These are phyloP conservation scores for Rheum nobile DNA, from an alignment of 148 eudicot genomes.

Conservation along the genomic window DNA sequence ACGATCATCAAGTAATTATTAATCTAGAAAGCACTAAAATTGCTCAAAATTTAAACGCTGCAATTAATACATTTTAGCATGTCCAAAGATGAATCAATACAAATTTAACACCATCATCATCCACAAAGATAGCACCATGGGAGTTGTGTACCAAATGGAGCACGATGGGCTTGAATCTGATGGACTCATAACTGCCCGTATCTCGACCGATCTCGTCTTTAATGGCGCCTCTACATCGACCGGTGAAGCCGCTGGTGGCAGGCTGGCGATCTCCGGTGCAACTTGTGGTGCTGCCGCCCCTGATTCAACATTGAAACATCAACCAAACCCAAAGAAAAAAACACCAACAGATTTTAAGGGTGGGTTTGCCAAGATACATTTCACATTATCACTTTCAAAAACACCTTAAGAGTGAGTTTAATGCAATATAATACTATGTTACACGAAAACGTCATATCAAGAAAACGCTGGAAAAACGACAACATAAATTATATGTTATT, in stretches of 20 bases:
- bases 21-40: not conserved
- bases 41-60: not conserved
- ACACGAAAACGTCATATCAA: no score
- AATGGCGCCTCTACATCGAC: not conserved
- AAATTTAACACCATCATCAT: not conserved
- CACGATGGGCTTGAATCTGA: slow-evolving; percentile 5
- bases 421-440: no score
- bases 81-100: not conserved
- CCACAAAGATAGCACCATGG: not conserved
- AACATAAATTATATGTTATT: no score
- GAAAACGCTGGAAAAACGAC: no score
- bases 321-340: not conserved
- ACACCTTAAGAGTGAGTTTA: no score
- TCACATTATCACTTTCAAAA: no score
- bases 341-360: not conserved
- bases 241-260: not conserved
- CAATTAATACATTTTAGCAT: not conserved
- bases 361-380: not conserved
- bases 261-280: not conserved
- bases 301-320: not conserved
- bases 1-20: no score
- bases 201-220: not conserved
- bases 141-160: not conserved
- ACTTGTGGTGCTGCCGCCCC: not conserved
- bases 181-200: not conserved